Base-by-base conservation (phyloP, 129 eudicot species). In the Pittosporum tobira region DNA sequence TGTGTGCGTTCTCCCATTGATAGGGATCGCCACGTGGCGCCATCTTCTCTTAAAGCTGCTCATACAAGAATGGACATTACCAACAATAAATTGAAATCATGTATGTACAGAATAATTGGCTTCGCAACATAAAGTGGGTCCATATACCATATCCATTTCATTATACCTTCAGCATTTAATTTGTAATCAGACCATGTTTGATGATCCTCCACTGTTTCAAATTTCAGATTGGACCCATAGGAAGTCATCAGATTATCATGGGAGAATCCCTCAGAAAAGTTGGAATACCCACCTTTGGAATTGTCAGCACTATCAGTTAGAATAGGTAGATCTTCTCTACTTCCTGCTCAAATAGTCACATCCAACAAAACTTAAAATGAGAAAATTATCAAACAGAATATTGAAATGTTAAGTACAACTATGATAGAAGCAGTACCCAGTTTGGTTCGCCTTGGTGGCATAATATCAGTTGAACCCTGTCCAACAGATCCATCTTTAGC, bases 401-500 rank as follows among this genome's bases (percentile, higher is more conserved):
- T 5, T 29, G 37, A 6, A 7, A 57, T 9, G 11, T 68, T 46
- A 27, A 47, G 44, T 26, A 19, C 25, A 6, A 49, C 61, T 21
- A 50, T 6, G 23, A 27, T 36, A 2, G 23, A 21, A 46, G 21
- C 23, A 50, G 30, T 80, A 91, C 99, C 99, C 64, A 76, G 71
- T 52, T 74, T 87, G 48, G 71, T 58, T 70, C 84, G 84, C 57
- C 84, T 77, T 13, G 88, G 63, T 48, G 63, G 90, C 45, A 30
- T 18, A 29, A 18, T 63, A 70, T 93, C 99, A 57, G 15, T 54
- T 4, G 71, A 47, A 46, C 75, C 73, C 63, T 73, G 72, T 36
- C 88, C 94, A 66, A 57, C 56, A 36, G 90, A 72, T 48, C 85
- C 96, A 40, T 93, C 99, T 78, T 87, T 87, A 40, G 83, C 70